phyloP scores from a whole-genome alignment of 305 asterid species.

The Plantago coronopus region DNA sequence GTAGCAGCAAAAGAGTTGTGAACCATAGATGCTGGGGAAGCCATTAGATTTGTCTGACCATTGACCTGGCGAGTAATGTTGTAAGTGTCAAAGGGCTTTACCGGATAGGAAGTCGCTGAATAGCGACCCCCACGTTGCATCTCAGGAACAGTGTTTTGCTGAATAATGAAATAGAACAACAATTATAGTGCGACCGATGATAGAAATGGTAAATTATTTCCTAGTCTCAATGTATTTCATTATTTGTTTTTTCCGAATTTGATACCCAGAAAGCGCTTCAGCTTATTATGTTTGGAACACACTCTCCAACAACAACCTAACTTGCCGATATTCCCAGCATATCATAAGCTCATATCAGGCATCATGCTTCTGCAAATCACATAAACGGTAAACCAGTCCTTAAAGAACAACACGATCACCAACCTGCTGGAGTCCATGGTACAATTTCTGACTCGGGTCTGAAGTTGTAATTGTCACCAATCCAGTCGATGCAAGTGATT shows the following conservation, averaged over 20 bases:
- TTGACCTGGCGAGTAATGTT: slow-evolving; percentile 29
- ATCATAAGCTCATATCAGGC: no score
- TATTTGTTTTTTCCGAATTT: no score
- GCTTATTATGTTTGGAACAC: no score
- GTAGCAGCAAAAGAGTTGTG: slow-evolving; percentile 7
- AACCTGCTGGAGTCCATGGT: slow-evolving; percentile 42
- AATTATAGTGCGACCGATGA: neutral
- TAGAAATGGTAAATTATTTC: no score
- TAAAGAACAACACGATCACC: slow-evolving; percentile 8
- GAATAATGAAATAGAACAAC: slow-evolving; percentile 23
- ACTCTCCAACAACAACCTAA: no score
- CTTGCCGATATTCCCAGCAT: no score
- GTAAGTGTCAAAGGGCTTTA: slow-evolving; percentile 32
- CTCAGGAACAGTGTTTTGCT: slow-evolving; percentile 49
- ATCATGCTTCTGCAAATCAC: no score
- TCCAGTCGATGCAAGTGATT: slow-evolving; percentile 63
- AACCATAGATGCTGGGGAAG: slow-evolving; percentile 29
- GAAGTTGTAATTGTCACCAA: slow-evolving; percentile 45
- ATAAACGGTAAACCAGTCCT: neutral
- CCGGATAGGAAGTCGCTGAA: slow-evolving; percentile 35
- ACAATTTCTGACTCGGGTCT: slow-evolving; percentile 35
- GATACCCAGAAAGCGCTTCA: no score
- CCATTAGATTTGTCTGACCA: slow-evolving; percentile 28
- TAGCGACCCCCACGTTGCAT: slow-evolving; percentile 51
- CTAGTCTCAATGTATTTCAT: no score